Percentiles rank a stretch among this genome's conserved stretches.
phyloP scores from a whole-genome alignment of 176 grass and related monocot genomes.

The Zoysia pacifica region DNA sequence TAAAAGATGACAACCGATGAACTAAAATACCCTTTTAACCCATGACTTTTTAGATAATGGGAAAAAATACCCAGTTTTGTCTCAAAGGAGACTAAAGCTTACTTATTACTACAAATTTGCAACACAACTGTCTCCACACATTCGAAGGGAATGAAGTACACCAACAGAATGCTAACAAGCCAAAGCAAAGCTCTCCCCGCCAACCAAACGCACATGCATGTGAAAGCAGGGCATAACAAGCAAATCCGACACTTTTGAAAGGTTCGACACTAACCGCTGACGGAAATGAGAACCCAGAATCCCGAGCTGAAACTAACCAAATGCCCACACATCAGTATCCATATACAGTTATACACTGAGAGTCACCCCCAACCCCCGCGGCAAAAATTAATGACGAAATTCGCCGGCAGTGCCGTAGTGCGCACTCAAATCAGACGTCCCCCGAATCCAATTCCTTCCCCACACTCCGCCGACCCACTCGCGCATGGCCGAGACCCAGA shows the following conservation, averaged over 20 bases:
- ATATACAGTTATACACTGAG: conserved; percentile 8
- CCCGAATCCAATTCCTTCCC: neutral
- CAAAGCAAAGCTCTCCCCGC: conserved; percentile 21
- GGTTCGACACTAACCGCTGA: conserved; percentile 17
- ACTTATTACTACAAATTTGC: too few species aligned
- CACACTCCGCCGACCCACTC: too few species aligned
- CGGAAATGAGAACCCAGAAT: neutral
- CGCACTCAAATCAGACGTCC: too few species aligned
- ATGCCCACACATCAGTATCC: neutral
- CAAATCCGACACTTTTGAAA: conserved; percentile 19
- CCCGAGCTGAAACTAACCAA: conserved; percentile 14
- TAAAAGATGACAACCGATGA: neutral
- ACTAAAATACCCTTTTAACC: conserved; percentile 2
- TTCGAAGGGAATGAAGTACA: conserved; percentile 9
- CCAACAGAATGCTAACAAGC: neutral
- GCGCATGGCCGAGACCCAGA: too few species aligned
- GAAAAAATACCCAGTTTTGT: too few species aligned
- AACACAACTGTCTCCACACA: too few species aligned
- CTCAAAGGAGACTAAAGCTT: too few species aligned
- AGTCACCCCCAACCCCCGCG: neutral
- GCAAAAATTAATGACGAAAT: conserved; percentile 26
- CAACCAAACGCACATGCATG: conserved; percentile 31
- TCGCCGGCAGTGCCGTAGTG: neutral
- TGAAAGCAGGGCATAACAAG: conserved; percentile 28
- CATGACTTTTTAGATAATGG: neutral